Percentiles rank a stretch among this genome's conserved stretches.
Evolutionary conservation across 345 rosid genomes (phyloP).

Genomic region (Carallia brachiata): DNA sequence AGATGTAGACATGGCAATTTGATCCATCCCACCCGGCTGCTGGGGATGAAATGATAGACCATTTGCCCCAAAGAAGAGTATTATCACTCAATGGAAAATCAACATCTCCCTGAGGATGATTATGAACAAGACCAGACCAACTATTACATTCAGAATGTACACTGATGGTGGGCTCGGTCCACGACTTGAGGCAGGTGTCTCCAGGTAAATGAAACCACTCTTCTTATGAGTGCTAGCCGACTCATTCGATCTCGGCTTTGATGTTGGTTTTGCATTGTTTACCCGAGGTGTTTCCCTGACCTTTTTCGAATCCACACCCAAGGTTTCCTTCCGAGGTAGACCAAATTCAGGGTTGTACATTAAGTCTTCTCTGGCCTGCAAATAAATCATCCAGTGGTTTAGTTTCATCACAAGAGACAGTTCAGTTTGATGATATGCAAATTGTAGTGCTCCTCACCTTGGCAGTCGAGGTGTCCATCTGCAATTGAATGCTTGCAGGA

Average conservation of each 20-base stretch:
- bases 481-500: background rate
- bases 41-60: no score
- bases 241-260: background rate
- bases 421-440: background rate
- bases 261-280: background rate
- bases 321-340: background rate
- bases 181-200: conserved; percentile 4
- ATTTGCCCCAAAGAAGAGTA: background rate
- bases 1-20: no score
- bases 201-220: conserved; percentile 10
- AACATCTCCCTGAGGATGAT: conserved; percentile 5
- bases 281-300: background rate
- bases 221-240: background rate
- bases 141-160: conserved; percentile 12
- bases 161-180: conserved; percentile 13
- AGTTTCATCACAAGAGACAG: background rate
- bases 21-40: no score
- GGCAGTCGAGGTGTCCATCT: no score
- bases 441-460: conserved; percentile 13
- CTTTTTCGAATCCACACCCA: background rate
- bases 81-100: background rate
- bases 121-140: conserved; percentile 17
- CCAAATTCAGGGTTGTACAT: background rate
- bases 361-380: conserved; percentile 7
- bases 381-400: background rate